Evolutionary conservation across 192 early-diverging fungal species (phyloP).

Genomic region (Entrophospora sp.): DNA sequence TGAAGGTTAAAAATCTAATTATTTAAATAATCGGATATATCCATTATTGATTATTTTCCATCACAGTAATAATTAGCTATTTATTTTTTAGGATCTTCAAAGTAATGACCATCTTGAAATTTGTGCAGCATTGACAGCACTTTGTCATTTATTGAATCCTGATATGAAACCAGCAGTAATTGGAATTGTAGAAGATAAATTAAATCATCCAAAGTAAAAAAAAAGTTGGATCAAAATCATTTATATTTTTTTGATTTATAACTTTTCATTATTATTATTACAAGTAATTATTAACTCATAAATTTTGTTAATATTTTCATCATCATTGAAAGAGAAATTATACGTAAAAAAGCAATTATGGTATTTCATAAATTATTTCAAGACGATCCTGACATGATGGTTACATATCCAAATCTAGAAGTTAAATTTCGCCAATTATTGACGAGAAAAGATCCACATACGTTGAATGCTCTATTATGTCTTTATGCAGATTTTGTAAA

Average conservation of each 20-base stretch:
- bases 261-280: no score
- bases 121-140: constrained; percentile 38
- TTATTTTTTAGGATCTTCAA: constrained; percentile 35
- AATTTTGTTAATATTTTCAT: not conserved
- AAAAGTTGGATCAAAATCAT: not conserved
- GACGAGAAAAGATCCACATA: constrained; percentile 36
- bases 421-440: constrained; percentile 31
- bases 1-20: constrained; percentile 29
- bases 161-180: constrained; percentile 36
- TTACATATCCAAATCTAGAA: constrained; percentile 31
- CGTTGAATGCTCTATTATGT: constrained; percentile 37
- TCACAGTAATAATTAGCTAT: no score
- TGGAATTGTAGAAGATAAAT: constrained; percentile 27
- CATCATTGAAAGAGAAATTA: constrained; percentile 30
- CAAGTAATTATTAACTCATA: no score
- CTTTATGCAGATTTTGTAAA: constrained; percentile 27
- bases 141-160: constrained; percentile 37
- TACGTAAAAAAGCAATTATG: constrained; percentile 41
- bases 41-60: not conserved
- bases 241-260: not conserved
- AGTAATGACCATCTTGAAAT: constrained; percentile 41
- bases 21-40: not conserved
- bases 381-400: constrained; percentile 23
- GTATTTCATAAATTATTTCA: constrained; percentile 34
- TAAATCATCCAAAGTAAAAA: constrained; percentile 38